These are phyloP conservation scores for Debaryomyces hansenii DNA, from an alignment of 805 yeast genomes.

Conservation along the genomic window DNA sequence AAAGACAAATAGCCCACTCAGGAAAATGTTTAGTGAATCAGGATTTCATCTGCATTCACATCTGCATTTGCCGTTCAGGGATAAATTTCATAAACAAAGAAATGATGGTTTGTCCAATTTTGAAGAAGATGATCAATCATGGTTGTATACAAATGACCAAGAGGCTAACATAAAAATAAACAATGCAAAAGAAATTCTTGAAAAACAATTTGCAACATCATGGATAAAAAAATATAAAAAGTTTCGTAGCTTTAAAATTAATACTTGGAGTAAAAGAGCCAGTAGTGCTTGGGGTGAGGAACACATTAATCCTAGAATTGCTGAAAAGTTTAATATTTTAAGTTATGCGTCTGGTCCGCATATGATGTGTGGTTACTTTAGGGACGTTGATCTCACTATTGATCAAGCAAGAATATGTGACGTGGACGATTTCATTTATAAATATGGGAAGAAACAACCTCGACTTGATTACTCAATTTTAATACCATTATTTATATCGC, in stretches of 20 bases:
- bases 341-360: slow-evolving; percentile 35
- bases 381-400: slow-evolving; percentile 29
- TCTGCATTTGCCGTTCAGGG: neutral
- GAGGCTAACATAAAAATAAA: slow-evolving; percentile 27
- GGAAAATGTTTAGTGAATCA: slow-evolving; percentile 4
- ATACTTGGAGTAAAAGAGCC: slow-evolving; percentile 25
- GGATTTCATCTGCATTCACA: neutral
- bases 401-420: slow-evolving; percentile 28
- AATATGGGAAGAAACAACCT: slow-evolving; percentile 52
- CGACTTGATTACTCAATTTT: slow-evolving; percentile 54
- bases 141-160: slow-evolving; percentile 12
- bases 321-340: slow-evolving; percentile 34
- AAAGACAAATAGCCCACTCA: slow-evolving; percentile 7
- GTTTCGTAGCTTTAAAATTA: slow-evolving; percentile 22
- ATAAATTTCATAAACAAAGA: neutral
- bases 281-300: slow-evolving; percentile 37
- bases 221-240: slow-evolving; percentile 34
- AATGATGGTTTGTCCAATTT: neutral
- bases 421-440: slow-evolving; percentile 36
- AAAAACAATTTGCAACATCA: slow-evolving; percentile 27
- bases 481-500: slow-evolving; percentile 47
- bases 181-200: slow-evolving; percentile 24
- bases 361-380: slow-evolving; percentile 28
- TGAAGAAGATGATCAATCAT: neutral
- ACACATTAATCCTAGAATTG: slow-evolving; percentile 25